A percentile compares a stretch with the other conserved stretches of the same genome.
Conservation (phyloP, 2,329 filamentous ascomycete genomes). For the Daldinia sp. region DNA sequence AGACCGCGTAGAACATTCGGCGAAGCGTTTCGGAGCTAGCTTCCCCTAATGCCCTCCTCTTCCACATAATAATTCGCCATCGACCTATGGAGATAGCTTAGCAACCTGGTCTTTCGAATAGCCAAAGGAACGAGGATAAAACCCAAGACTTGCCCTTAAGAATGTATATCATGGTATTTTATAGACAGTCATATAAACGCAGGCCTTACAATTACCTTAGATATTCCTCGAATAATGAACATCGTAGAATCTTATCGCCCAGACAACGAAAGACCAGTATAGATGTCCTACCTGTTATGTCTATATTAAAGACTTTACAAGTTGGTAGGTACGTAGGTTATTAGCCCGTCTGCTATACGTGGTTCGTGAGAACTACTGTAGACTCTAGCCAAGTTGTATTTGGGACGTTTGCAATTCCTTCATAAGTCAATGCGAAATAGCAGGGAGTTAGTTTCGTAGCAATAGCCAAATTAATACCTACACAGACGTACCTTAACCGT, state of each 20-base stretch:
- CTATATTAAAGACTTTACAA: no score
- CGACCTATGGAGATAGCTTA: not conserved
- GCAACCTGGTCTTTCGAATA: not conserved
- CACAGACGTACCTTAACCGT: not conserved
- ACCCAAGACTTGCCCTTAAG: not conserved
- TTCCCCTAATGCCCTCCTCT: no score
- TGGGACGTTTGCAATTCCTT: not conserved
- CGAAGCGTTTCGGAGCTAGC: not conserved
- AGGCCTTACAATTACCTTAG: not conserved
- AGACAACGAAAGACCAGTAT: no score
- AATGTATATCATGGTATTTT: not conserved
- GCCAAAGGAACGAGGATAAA: not conserved
- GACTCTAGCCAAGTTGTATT: not conserved
- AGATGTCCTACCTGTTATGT: no score
- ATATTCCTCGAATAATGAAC: not conserved
- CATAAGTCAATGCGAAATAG: not conserved
- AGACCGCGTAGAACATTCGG: constrained; percentile 17
- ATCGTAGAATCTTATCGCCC: no score
- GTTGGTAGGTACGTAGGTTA: no score
- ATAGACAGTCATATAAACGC: not conserved
- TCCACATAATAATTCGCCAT: no score
- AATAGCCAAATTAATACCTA: no score
- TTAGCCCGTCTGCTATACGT: not conserved
- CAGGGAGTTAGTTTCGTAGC: no score
- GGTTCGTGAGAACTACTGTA: not conserved